A percentile compares a stretch with the other conserved stretches of the same genome.
These are phyloP conservation scores for Barnettozyma siamensis DNA, from an alignment of 805 yeast genomes.

Conservation along the genomic window DNA sequence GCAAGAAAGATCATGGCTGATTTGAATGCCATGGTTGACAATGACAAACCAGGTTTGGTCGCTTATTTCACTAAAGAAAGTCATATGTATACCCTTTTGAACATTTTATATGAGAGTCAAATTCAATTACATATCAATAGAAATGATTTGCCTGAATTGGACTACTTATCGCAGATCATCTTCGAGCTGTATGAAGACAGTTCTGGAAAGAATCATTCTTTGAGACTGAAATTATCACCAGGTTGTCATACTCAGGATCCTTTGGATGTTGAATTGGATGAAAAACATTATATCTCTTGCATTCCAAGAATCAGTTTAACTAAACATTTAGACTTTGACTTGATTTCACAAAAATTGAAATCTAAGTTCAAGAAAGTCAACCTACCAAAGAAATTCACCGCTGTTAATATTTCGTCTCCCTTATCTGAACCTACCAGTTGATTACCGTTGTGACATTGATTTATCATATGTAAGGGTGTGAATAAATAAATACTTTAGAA, in stretches of 20 bases:
- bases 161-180: conserved; percentile 87
- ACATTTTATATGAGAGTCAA: conserved; percentile 86
- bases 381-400: conserved; percentile 86
- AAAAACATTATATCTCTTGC: conserved; percentile 93
- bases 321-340: conserved; percentile 87
- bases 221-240: conserved; percentile 88
- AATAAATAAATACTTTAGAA: too few species aligned
- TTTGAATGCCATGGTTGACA: conserved; percentile 69
- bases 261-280: conserved; percentile 91
- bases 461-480: too few species aligned
- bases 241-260: conserved; percentile 99
- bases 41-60: conserved; percentile 77
- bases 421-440: conserved; percentile 18
- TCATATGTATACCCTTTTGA: conserved; percentile 89
- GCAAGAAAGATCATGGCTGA: conserved; percentile 83
- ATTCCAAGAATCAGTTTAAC: conserved; percentile 88
- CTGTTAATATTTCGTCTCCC: conserved; percentile 81
- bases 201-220: conserved; percentile 75
- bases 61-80: conserved; percentile 95
- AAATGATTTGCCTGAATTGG: conserved; percentile 94
- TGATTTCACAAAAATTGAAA: conserved; percentile 74
- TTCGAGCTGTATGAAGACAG: conserved; percentile 90
- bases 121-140: conserved; percentile 93
- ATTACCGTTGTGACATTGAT: too few species aligned
- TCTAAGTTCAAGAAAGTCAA: conserved; percentile 81